A percentile compares a stretch with the other conserved stretches of the same genome.
These are phyloP conservation scores for Erysiphe pulchra DNA, from an alignment of 2,329 filamentous ascomycete species.

Conservation along the genomic window DNA sequence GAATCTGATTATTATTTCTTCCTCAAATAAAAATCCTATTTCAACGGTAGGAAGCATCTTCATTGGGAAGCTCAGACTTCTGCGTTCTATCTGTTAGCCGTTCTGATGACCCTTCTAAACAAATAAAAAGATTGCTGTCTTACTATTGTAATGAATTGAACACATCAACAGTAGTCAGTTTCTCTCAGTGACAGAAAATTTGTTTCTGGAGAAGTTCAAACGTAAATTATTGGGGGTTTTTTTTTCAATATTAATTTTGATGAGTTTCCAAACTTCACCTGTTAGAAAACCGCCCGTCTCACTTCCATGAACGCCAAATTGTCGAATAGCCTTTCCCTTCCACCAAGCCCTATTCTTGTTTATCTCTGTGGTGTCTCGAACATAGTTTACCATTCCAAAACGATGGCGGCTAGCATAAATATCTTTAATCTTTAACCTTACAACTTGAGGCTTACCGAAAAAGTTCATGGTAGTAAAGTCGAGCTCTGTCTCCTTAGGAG, in stretches of 20 bases:
- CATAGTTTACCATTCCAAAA: conserved; percentile 13
- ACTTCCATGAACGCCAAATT: conserved; percentile 11
- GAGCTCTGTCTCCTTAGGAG: conserved; percentile 18
- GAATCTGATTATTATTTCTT: too few species aligned
- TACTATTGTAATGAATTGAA: too few species aligned
- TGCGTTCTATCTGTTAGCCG: too few species aligned
- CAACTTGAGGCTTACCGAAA: conserved; percentile 15
- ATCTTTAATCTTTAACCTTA: conserved; percentile 8
- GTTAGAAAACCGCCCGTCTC: conserved; percentile 4
- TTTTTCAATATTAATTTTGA: conserved; percentile 6
- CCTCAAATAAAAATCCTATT: too few species aligned
- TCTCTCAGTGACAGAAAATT: too few species aligned
- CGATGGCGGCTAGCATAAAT: conserved; percentile 7
- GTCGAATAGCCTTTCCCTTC: conserved; percentile 7
- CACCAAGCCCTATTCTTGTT: conserved; percentile 10
- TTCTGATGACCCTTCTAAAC: too few species aligned
- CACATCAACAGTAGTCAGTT: too few species aligned
- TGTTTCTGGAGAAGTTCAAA: too few species aligned
- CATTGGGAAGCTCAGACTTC: too few species aligned
- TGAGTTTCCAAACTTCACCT: conserved; percentile 10
- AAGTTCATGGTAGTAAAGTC: conserved; percentile 18
- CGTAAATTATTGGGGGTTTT: background rate
- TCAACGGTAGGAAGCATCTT: too few species aligned
- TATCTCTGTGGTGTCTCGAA: conserved; percentile 6
- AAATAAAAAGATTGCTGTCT: too few species aligned